phyloP scores from a whole-genome alignment of 106 monocot genomes.

The Amphibolis antarctica region DNA sequence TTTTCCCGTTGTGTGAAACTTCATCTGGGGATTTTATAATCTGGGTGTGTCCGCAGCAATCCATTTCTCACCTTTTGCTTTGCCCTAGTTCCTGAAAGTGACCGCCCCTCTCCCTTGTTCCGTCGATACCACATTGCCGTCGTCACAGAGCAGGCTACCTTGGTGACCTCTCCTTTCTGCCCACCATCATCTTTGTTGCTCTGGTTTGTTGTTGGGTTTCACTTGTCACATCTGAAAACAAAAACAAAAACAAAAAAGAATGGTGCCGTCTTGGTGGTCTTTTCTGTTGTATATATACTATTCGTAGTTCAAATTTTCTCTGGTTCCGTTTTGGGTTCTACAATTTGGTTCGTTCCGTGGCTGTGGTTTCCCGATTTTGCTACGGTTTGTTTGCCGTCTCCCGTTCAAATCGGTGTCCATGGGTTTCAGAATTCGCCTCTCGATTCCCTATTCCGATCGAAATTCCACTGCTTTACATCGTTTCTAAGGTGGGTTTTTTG shows the following conservation, averaged over 20 bases:
- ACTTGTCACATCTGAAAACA: neutral
- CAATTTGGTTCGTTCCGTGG: too few species aligned
- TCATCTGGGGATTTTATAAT: too few species aligned
- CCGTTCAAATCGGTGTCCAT: neutral
- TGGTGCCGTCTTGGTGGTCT: neutral
- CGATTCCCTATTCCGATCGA: neutral
- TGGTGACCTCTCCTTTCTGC: neutral
- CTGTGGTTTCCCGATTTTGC: too few species aligned
- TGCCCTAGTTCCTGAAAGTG: too few species aligned
- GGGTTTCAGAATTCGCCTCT: neutral
- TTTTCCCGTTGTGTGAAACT: too few species aligned
- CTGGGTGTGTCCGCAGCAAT: too few species aligned
- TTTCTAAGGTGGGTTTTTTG: neutral
- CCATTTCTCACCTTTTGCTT: too few species aligned
- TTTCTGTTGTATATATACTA: neutral
- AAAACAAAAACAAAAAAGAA: neutral
- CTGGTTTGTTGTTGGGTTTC: neutral
- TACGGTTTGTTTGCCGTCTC: neutral
- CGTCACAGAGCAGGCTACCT: constrained; percentile 3
- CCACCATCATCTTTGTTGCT: neutral
- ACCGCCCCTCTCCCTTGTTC: too few species aligned
- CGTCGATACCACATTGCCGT: too few species aligned
- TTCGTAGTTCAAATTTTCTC: too few species aligned
- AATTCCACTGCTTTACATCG: neutral
- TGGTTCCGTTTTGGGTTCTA: too few species aligned